These are phyloP conservation scores for Gossypium laxum DNA, from an alignment of 441 rosid species.

Conservation along the genomic window DNA sequence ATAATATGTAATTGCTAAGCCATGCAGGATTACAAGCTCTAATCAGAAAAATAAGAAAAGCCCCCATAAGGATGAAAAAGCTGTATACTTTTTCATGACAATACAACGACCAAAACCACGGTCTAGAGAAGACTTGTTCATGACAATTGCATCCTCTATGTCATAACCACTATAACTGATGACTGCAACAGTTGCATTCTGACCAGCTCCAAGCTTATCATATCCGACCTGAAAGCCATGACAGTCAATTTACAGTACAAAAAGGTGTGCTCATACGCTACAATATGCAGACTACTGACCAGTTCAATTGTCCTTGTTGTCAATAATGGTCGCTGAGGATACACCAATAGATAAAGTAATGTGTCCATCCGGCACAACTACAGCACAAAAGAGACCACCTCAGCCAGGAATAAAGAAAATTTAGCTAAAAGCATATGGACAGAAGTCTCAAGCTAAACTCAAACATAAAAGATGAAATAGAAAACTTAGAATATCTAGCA, in stretches of 20 bases:
- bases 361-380: constrained; percentile 82
- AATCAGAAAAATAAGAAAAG: constrained; percentile 1
- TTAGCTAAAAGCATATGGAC: neutral
- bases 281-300: constrained; percentile 31
- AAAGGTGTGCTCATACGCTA: neutral
- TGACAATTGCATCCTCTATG: constrained; percentile 95
- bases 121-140: constrained; percentile 92
- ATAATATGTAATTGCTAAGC: constrained; percentile 5
- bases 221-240: constrained; percentile 66
- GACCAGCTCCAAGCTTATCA: constrained; percentile 99
- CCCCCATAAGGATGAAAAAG: neutral
- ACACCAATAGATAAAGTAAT: constrained; percentile 76
- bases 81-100: constrained; percentile 70
- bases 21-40: neutral
- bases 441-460: neutral
- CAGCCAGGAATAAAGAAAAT: neutral
- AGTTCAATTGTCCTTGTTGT: constrained; percentile 88
- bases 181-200: constrained; percentile 97
- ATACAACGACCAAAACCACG: constrained; percentile 98
- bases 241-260: constrained; percentile 18
- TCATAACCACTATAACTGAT: constrained; percentile 96
- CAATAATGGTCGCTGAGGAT: constrained; percentile 88
- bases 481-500: neutral
- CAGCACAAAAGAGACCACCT: constrained; percentile 15
- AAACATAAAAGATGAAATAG: neutral